Percentiles rank a stretch among this genome's conserved stretches.
These are phyloP conservation scores for Polytolypa hystricis DNA, from an alignment of 2,329 filamentous ascomycete species.

Conservation along the genomic window DNA sequence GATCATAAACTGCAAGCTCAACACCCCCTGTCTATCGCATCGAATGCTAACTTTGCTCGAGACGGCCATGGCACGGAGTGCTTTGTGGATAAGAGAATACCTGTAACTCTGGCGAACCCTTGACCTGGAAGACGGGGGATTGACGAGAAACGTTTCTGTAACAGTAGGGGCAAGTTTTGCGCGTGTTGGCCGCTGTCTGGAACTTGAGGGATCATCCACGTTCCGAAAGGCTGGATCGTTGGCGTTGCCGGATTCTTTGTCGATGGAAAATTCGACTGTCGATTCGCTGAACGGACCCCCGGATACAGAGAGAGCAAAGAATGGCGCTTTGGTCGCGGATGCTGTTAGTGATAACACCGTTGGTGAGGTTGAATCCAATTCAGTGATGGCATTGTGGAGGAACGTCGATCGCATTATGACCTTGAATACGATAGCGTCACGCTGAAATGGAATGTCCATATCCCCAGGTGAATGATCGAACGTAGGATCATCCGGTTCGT, in stretches of 20 bases:
- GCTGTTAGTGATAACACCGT: slow-evolving; percentile 58
- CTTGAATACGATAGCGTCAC: slow-evolving; percentile 71
- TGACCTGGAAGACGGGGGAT: slow-evolving; percentile 46
- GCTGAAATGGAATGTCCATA: slow-evolving; percentile 66
- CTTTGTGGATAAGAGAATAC: slow-evolving; percentile 75
- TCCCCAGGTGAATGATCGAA: slow-evolving; percentile 18
- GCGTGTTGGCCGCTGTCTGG: slow-evolving; percentile 22
- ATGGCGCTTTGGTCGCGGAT: slow-evolving; percentile 49
- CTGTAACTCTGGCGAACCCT: slow-evolving; percentile 71
- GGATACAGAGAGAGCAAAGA: slow-evolving; percentile 60
- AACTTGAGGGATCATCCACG: slow-evolving; percentile 27
- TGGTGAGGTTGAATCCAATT: slow-evolving; percentile 56
- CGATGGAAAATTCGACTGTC: slow-evolving; percentile 48
- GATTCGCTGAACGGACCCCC: slow-evolving; percentile 50
- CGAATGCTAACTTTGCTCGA: slow-evolving; percentile 87
- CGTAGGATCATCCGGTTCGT: slow-evolving; percentile 66
- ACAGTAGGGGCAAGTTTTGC: slow-evolving; percentile 32
- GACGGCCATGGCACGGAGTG: slow-evolving; percentile 81
- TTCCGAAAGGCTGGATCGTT: slow-evolving; percentile 22
- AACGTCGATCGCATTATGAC: slow-evolving; percentile 70
- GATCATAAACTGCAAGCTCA: slow-evolving; percentile 94
- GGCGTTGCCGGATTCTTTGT: slow-evolving; percentile 22
- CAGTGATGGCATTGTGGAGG: slow-evolving; percentile 41
- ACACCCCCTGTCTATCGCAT: slow-evolving; percentile 75
- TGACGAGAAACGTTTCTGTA: slow-evolving; percentile 44